phyloP scores from a whole-genome alignment of 768 basidiomycete species.

The Agaricus blazei region DNA sequence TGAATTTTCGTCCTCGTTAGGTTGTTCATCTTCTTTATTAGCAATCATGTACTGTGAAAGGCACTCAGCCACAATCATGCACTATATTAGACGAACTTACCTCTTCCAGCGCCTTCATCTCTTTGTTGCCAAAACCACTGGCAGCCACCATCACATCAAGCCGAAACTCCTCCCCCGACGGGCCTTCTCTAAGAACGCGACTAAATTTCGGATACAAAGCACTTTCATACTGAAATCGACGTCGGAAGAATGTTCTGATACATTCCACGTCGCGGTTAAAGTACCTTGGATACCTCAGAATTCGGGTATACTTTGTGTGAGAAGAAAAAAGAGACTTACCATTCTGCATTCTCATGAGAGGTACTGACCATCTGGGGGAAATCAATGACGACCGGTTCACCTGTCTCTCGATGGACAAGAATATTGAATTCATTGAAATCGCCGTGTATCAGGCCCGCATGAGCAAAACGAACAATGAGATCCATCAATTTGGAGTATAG shows the following conservation, averaged over 20 bases:
- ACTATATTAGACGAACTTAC: slow-evolving; percentile 38
- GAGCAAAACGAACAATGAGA: slow-evolving; percentile 90
- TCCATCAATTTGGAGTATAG: slow-evolving; percentile 94
- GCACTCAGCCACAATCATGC: slow-evolving; percentile 7
- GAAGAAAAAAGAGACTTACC: slow-evolving; percentile 41
- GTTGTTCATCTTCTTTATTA: slow-evolving; percentile 17
- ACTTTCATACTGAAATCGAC: slow-evolving; percentile 92
- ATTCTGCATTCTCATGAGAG: slow-evolving; percentile 95
- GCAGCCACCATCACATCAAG: slow-evolving; percentile 92
- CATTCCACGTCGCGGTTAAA: slow-evolving; percentile 99
- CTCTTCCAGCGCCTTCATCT: slow-evolving; percentile 80
- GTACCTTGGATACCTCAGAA: slow-evolving; percentile 57
- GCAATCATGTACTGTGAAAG: slow-evolving; percentile 61
- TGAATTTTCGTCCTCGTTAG: slow-evolving; percentile 22
- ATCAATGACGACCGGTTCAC: slow-evolving; percentile 89
- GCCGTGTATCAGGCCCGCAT: slow-evolving; percentile 94
- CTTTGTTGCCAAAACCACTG: slow-evolving; percentile 85
- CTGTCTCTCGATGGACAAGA: slow-evolving; percentile 71
- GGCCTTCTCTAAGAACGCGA: slow-evolving; percentile 45
- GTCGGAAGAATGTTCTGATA: slow-evolving; percentile 87
- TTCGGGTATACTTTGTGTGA: slow-evolving; percentile 8
- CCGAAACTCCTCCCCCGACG: slow-evolving; percentile 51
- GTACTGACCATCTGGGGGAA: slow-evolving; percentile 99
- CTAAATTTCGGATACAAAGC: slow-evolving; percentile 82
- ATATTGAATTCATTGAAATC: slow-evolving; percentile 99